Base-by-base conservation (phyloP, 2,329 filamentous ascomycete species). In the Nectriaceae sp. region DNA sequence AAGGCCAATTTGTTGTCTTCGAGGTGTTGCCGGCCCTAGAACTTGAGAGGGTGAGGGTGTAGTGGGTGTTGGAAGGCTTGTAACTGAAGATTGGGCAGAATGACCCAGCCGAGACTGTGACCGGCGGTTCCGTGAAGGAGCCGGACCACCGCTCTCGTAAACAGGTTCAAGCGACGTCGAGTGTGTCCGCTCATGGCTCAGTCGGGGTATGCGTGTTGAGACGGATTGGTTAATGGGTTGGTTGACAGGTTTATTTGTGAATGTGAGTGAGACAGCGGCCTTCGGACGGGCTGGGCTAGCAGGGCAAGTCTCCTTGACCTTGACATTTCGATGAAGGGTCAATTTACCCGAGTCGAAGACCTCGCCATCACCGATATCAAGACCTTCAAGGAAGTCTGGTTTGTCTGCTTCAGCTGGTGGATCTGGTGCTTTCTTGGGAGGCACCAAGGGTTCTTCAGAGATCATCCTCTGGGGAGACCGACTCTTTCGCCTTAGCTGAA, bases 281-380 rank as follows among this genome's bases (percentile, higher is more conserved):
- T 86, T 87, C 18, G 82, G 82, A 53, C 89, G 82, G 19, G 81
- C 79, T 40, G 90, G 88, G 56, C 90, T 92, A 13, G 80, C 74
- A 18, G 84, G 79, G 44, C 84, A 78, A 53, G 83, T 75, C 55
- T 85, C 82, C 70, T 95, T 96, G 61, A 95, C 80, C 66, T 93
- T 92, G 56, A 99, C 82, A 66, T 99, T 97, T 54, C 89, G 90
- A 67, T 97, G 94, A 16, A 96, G 75, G 1, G 88, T 93, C 37
- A 90, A 78, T 68, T 93, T 96, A 49, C 80, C 84, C 3, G 87
- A 83, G 62, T 90, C 85, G 62, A 97, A 90, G 15, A 90, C 79
- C 55, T 93, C 88, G 5, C 86, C 90, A 59, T 90, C 85, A 29
- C 89, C 91, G 64, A 97, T 82, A 47, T 97, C 94, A 50, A 99